Conservation (phyloP, 257 asterid genomes). For the Lithospermum erythrorhizon region DNA sequence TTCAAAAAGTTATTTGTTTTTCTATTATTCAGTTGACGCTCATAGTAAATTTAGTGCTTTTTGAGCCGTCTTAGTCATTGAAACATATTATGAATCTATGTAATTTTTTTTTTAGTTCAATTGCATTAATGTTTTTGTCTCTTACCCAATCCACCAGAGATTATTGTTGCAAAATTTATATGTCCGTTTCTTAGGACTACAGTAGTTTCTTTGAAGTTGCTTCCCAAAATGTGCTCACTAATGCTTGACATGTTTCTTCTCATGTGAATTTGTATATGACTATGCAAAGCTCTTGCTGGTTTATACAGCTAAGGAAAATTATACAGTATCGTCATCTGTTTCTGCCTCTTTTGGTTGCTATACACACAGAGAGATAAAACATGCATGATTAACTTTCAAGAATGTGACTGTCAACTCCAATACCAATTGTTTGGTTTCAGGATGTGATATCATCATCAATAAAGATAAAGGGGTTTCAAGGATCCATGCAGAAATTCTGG, state of each 20-base stretch:
- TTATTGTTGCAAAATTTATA: not conserved
- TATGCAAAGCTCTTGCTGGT: not conserved
- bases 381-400: too few relatives aligned
- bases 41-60: not conserved
- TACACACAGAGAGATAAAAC: too few relatives aligned
- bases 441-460: conserved; percentile 73
- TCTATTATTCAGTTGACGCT: not conserved
- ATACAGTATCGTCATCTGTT: too few relatives aligned
- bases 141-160: not conserved
- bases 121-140: not conserved
- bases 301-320: too few relatives aligned
- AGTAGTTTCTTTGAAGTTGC: conserved; percentile 1
- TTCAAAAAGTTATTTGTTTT: too few relatives aligned
- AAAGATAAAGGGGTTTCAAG: conserved; percentile 94
- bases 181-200: not conserved
- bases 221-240: not conserved
- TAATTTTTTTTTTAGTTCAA: not conserved
- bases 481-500: conserved; percentile 83
- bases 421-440: conserved; percentile 25
- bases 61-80: not conserved
- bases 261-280: not conserved
- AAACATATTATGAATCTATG: not conserved
- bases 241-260: not conserved
- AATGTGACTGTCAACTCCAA: not conserved
- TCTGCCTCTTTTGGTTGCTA: too few relatives aligned